These are phyloP conservation scores for Bolboschoenus planiculmis DNA, from an alignment of 176 grass and related monocot genomes.

Conservation along the genomic window DNA sequence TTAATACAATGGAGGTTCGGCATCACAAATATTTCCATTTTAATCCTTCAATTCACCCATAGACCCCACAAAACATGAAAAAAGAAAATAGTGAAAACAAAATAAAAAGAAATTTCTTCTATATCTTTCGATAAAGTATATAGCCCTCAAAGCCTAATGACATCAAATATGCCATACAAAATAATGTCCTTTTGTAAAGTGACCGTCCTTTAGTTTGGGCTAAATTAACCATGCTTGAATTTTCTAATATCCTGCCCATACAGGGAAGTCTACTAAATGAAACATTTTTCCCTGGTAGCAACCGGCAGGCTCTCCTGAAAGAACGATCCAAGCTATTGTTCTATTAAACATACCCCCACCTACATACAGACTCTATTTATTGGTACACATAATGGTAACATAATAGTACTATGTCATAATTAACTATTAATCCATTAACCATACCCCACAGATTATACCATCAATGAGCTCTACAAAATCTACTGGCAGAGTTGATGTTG, in stretches of 20 bases:
- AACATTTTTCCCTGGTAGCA: not conserved
- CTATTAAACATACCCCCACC: not conserved
- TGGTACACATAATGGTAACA: constrained; percentile 15
- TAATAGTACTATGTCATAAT: constrained; percentile 1
- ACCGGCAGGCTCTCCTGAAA: not conserved
- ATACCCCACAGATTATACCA: constrained; percentile 33
- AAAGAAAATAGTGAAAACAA: not conserved
- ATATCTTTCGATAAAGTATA: not conserved
- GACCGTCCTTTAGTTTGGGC: not conserved
- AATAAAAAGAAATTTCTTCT: not conserved
- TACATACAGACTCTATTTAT: not conserved
- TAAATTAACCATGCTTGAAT: not conserved
- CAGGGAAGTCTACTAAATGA: not conserved
- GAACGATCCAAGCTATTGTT: not conserved
- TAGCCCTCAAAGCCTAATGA: not conserved
- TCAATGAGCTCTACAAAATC: constrained; percentile 21
- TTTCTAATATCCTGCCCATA: not conserved
- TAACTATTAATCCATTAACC: constrained; percentile 21
- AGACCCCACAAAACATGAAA: not conserved
- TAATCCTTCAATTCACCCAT: not conserved
- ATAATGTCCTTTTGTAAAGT: not conserved
- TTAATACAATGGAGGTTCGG: not conserved
- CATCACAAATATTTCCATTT: not conserved
- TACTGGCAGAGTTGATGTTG: constrained; percentile 26
- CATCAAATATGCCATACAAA: not conserved